Evolutionary conservation across 2,329 filamentous ascomycete genomes (phyloP), one percentile per base, ranked within the genome.

Genomic region (Arachnopeziza araneosa): DNA sequence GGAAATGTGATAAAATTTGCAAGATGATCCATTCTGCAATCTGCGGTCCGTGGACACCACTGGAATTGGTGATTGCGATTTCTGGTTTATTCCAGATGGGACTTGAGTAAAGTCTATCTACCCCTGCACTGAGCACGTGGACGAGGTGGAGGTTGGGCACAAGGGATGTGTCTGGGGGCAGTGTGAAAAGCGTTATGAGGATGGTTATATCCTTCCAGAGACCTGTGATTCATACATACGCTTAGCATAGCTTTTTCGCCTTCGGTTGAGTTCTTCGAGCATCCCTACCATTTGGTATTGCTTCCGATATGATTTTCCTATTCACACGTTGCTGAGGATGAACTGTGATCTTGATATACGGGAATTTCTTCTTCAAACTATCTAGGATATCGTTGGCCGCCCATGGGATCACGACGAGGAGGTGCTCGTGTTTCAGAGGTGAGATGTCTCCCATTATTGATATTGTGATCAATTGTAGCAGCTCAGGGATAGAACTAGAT

Each of bases 11-110:
- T 1, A 88, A 74, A 57, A 81, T 79, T 66, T 85, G 86, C 78
- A 87, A 77, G 30, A 87, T 72, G 14, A 85, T 81, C 85, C 85
- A 89, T 75, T 88, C 86, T 0, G 84, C 78, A 55, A 88, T 88
- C 59, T 85, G 83, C 0, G 86, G 85, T 1, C 73, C 72, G 56
- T 75, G 73, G 19, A 76, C 67, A 7, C 74, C 73, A 5, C 67
- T 72, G 7, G 71, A 70, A 17, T 71, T 75, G 0, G 71, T 71
- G 24, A 76, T 65, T 0, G 68, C 59, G 19, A 75, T 70, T n/a
- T 68, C 59, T 1, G 72, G 69, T 4, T 73, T 67, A 50, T 66
- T 74, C 61, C 68, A 75, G 1, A 75, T 61, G 0, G 67, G 68
- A 1, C 65, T 65, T 0, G 68, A 24, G 2, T 57, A 22, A 6